phyloP scores from a whole-genome alignment of 2,329 filamentous ascomycete genomes.

The Phialophora macrospora region DNA sequence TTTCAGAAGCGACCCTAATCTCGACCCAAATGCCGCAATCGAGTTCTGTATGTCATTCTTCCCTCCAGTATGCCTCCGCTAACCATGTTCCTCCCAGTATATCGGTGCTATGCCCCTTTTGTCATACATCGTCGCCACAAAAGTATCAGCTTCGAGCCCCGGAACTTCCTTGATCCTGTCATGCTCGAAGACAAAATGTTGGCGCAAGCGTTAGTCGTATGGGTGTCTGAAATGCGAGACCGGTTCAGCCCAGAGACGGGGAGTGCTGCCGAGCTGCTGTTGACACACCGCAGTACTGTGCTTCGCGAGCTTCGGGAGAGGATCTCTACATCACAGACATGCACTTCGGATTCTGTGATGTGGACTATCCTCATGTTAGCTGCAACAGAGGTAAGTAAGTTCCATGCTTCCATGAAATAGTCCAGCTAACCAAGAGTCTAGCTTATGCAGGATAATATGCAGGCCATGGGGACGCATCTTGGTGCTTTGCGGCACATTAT shows the following conservation, averaged over 20 bases:
- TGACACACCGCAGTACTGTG: conserved; percentile 14
- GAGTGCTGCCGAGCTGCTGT: conserved; percentile 5
- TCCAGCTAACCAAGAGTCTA: neutral
- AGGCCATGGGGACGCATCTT: conserved; percentile 18
- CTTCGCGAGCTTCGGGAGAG: conserved; percentile 20
- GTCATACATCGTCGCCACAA: conserved; percentile 13
- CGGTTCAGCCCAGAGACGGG: neutral
- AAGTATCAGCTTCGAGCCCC: conserved; percentile 13
- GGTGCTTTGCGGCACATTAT: conserved; percentile 21
- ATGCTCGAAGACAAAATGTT: conserved; percentile 16
- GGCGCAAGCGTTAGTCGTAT: conserved; percentile 17
- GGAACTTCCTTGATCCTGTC: conserved; percentile 12
- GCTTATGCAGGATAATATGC: conserved; percentile 20
- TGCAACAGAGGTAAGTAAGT: conserved; percentile 15
- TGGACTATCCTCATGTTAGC: conserved; percentile 18
- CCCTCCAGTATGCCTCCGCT: neutral
- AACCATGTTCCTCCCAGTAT: conserved; percentile 1
- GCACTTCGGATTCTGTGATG: conserved; percentile 20
- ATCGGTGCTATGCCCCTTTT: conserved; percentile 16
- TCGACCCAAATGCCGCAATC: conserved; percentile 18
- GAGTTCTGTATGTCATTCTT: conserved; percentile 15
- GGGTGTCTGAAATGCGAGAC: conserved; percentile 14
- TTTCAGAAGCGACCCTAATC: conserved; percentile 6
- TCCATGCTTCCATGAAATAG: neutral
- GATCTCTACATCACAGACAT: conserved; percentile 13